Conservation (phyloP, 805 yeast genomes). For the Vanderwaltozyma verrucispora region DNA sequence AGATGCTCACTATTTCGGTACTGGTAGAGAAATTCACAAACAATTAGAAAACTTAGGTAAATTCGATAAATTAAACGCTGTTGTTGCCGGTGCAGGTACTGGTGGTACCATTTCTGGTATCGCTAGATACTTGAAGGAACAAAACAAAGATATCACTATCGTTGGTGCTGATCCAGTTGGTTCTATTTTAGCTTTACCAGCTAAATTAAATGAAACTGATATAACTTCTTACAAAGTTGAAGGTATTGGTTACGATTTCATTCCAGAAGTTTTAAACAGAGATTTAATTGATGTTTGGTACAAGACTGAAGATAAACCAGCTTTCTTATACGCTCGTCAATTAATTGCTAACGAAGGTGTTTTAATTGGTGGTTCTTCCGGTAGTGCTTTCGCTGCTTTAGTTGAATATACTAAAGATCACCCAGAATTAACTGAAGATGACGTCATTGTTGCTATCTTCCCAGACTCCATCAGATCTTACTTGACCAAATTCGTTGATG, state of each 20-base stretch:
- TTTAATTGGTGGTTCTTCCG: slow-evolving; percentile 83
- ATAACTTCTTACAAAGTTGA: slow-evolving; percentile 63
- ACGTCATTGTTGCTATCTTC: slow-evolving; percentile 66
- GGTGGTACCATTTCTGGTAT: slow-evolving; percentile 89
- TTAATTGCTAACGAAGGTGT: slow-evolving; percentile 78
- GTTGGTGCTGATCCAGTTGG: slow-evolving; percentile 85
- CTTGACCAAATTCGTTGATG: slow-evolving; percentile 79
- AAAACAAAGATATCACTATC: slow-evolving; percentile 49
- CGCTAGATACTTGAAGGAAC: slow-evolving; percentile 62
- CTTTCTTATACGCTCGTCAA: slow-evolving; percentile 73
- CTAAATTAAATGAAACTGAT: slow-evolving; percentile 47
- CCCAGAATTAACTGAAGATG: slow-evolving; percentile 56
- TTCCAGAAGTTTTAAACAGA: slow-evolving; percentile 72
- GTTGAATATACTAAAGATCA: slow-evolving; percentile 54
- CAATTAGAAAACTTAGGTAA: slow-evolving; percentile 40
- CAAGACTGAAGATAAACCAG: slow-evolving; percentile 75
- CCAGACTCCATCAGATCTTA: slow-evolving; percentile 85
- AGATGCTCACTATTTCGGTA: slow-evolving; percentile 71
- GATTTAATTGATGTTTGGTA: slow-evolving; percentile 63
- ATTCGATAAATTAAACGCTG: slow-evolving; percentile 53
- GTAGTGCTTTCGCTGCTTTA: slow-evolving; percentile 74
- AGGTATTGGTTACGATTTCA: slow-evolving; percentile 85
- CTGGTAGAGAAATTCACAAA: slow-evolving; percentile 78
- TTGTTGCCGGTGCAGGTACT: slow-evolving; percentile 90
- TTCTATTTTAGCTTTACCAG: slow-evolving; percentile 75